Evolutionary conservation across 164 flowering plant species (phyloP), one percentile per base, ranked within the genome.

Genomic region (Brasenia schreberi): DNA sequence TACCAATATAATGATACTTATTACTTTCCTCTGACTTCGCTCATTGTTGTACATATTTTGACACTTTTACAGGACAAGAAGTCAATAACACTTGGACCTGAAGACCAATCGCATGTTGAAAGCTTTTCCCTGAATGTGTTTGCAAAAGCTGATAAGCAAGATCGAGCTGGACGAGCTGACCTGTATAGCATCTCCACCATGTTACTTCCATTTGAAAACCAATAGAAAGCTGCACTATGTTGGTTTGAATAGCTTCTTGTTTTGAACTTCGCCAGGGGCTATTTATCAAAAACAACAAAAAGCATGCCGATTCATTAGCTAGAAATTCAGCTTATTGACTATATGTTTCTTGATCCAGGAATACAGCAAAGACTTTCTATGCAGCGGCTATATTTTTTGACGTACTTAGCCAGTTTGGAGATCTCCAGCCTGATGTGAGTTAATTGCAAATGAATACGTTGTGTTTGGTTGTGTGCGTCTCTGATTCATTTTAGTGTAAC

Each of bases 331-430:
- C 10, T 18, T 18, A 10, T 23, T 18, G 23, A 18, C 7, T 0
- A 5, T 33, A 18, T 16, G 7, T 64, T 16, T 49, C 45, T 68
- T 75, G 19, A 63, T 67, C 27, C 83, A 87, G 90, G 82, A 84
- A 75, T 71, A 87, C 90, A 69, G 93, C 93, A 65, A 87, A 86
- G 74, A 86, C 90, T 11, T 84, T 88, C 66, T 88, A 88, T 81
- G 94, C 94, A 64, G 94, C 94, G 12, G 84, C 90, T 77, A 82
- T 88, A 67, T 88, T 88, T 76, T 88, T 84, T 78, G 94, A 88
- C 80, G 81, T 88, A 65, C 72, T 88, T 60, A 81, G 75, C 72
- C 94, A 88, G 77, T 88, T 86, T 79, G 94, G 94, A 65, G 78
- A 80, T 44, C 73, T 83, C 79, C 85, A 74, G 68, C 85, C 90